These are phyloP conservation scores for Penicillium nordicum DNA, from an alignment of 2,329 filamentous ascomycete species.

Conservation along the genomic window DNA sequence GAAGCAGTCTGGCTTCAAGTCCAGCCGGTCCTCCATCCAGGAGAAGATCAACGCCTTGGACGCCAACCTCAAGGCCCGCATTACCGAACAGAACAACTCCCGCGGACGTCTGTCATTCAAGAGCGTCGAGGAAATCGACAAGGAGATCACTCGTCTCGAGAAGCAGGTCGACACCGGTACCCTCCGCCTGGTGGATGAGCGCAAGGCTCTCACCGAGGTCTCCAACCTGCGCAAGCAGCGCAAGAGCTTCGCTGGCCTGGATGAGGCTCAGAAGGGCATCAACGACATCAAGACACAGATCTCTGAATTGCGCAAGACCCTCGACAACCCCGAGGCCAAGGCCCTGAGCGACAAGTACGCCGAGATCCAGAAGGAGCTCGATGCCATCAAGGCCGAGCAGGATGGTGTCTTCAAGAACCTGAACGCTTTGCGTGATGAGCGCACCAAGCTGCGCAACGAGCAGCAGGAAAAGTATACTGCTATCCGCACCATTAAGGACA, in stretches of 20 bases:
- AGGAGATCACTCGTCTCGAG: constrained; percentile 74
- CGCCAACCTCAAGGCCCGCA: constrained; percentile 78
- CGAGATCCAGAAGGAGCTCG: constrained; percentile 80
- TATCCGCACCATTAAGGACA: constrained; percentile 84
- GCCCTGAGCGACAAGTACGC: constrained; percentile 83
- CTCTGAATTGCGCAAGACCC: constrained; percentile 78
- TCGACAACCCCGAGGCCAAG: constrained; percentile 89
- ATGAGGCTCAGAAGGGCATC: constrained; percentile 82
- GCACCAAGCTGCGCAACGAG: constrained; percentile 75
- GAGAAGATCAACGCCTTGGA: constrained; percentile 93
- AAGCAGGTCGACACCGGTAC: constrained; percentile 81
- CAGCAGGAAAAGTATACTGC: constrained; percentile 82
- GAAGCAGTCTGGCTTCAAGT: constrained; percentile 85
- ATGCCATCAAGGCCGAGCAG: constrained; percentile 86
- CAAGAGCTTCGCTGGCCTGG: constrained; percentile 85
- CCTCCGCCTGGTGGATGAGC: constrained; percentile 97
- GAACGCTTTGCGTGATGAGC: constrained; percentile 78
- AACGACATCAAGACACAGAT: constrained; percentile 84
- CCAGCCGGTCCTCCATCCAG: constrained; percentile 69
- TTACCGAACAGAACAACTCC: constrained; percentile 81
- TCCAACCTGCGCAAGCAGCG: constrained; percentile 79
- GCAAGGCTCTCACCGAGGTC: constrained; percentile 83
- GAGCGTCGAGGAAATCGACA: constrained; percentile 81
- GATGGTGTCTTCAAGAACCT: constrained; percentile 87
- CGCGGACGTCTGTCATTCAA: constrained; percentile 80